Percentiles rank a stretch among this genome's conserved stretches.
phyloP scores from a whole-genome alignment of 2,329 filamentous ascomycete species.

The Rhynchosporium secalis region DNA sequence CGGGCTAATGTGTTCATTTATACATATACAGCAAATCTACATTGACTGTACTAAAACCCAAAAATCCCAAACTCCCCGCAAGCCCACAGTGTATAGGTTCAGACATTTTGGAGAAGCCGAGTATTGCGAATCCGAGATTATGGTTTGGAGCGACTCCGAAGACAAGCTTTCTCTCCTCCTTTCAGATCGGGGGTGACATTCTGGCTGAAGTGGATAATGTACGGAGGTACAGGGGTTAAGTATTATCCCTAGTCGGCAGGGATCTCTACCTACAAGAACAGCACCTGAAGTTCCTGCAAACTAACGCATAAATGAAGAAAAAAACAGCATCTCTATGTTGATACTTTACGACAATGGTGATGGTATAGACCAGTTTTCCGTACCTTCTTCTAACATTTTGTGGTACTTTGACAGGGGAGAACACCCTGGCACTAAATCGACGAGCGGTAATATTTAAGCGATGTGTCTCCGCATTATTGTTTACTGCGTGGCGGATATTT shows the following conservation, averaged over 20 bases:
- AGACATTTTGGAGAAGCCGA: too few species aligned
- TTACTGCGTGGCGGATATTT: too few species aligned
- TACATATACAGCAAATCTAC: neutral
- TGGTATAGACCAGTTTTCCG: neutral
- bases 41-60: neutral
- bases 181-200: neutral
- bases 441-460: too few species aligned
- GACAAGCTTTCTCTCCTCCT: neutral
- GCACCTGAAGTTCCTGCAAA: neutral
- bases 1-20: neutral
- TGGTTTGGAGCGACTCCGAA: constrained; percentile 5
- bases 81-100: too few species aligned
- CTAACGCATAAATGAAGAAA: neutral
- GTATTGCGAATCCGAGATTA: neutral
- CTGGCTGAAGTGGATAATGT: constrained; percentile 7
- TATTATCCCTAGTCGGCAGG: too few species aligned
- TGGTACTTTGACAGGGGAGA: neutral
- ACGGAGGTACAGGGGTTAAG: too few species aligned
- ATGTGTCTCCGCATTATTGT: too few species aligned
- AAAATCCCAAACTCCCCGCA: too few species aligned
- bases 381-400: constrained; percentile 13
- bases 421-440: too few species aligned
- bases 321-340: neutral
- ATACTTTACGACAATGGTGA: neutral
- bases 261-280: too few species aligned